Conservation (phyloP, 2,329 filamentous ascomycete species). For the Monilinia polystroma region DNA sequence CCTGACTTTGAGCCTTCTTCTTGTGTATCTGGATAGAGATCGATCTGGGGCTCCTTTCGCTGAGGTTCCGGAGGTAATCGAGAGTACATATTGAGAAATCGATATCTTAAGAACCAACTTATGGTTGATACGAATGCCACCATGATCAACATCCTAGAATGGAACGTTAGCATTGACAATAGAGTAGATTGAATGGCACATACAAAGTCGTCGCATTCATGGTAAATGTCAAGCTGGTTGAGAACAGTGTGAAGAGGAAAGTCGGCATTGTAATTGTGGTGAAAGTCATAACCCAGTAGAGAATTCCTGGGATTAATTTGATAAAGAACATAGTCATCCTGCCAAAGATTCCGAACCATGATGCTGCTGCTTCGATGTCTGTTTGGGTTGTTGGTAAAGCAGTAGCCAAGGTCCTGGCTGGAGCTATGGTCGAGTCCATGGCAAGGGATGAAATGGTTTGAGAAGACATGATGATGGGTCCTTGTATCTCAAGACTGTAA, state of each 20-base stretch:
- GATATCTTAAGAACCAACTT: conserved; percentile 92
- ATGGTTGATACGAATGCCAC: conserved; percentile 76
- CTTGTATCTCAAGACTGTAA: neutral
- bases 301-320: conserved; percentile 55
- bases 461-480: conserved; percentile 19
- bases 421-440: conserved; percentile 32
- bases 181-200: conserved; percentile 37
- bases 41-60: conserved; percentile 91
- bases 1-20: conserved; percentile 88
- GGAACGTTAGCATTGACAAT: conserved; percentile 29
- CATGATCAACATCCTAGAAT: conserved; percentile 68
- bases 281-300: conserved; percentile 82
- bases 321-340: conserved; percentile 55
- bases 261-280: conserved; percentile 86
- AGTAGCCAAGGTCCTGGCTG: conserved; percentile 29
- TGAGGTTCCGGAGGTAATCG: conserved; percentile 91
- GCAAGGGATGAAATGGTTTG: conserved; percentile 29
- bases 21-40: conserved; percentile 90
- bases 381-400: conserved; percentile 33
- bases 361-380: conserved; percentile 44
- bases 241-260: conserved; percentile 85
- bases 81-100: conserved; percentile 96
- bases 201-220: conserved; percentile 98
- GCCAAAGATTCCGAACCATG: conserved; percentile 59
- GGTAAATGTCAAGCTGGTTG: conserved; percentile 90